Percentiles rank a stretch among this genome's conserved stretches.
Conservation (phyloP, 164 flowering plant genomes). For the Magnolia sinica region DNA sequence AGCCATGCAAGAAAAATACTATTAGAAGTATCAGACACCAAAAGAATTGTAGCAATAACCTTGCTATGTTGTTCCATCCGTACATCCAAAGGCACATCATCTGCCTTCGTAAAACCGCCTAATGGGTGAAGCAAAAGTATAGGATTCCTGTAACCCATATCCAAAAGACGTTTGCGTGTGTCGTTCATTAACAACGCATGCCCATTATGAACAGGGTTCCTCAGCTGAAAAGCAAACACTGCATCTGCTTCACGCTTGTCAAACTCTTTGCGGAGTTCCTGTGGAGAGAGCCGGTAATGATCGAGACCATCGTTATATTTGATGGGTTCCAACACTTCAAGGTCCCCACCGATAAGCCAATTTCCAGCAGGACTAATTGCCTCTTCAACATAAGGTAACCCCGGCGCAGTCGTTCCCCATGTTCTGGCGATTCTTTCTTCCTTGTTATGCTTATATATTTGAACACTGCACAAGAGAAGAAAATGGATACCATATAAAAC, state of each 20-base stretch:
- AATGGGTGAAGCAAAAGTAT: constrained; percentile 89
- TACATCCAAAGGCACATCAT: constrained; percentile 94
- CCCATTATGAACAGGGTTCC: constrained; percentile 97
- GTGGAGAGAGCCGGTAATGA: constrained; percentile 88
- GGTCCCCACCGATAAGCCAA: constrained; percentile 94
- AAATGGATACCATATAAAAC: neutral
- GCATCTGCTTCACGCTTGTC: constrained; percentile 92
- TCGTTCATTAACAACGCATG: constrained; percentile 96
- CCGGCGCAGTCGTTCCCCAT: constrained; percentile 92
- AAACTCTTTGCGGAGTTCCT: constrained; percentile 73
- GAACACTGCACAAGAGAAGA: constrained; percentile 46
- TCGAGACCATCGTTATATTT: constrained; percentile 95
- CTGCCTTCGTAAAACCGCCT: constrained; percentile 90
- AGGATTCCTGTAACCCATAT: constrained; percentile 92
- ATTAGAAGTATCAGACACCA: neutral
- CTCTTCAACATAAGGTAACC: constrained; percentile 96
- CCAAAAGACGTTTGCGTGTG: constrained; percentile 72
- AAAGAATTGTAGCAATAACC: constrained; percentile 35
- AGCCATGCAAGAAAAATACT: neutral
- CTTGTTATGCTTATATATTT: constrained; percentile 91
- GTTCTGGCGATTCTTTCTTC: constrained; percentile 97
- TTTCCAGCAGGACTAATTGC: constrained; percentile 78
- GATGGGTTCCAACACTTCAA: constrained; percentile 77
- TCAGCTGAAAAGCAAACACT: constrained; percentile 93
- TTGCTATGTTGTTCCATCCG: constrained; percentile 97